These are phyloP conservation scores for Fusarium sp. DNA, from an alignment of 2,329 filamentous ascomycete genomes.

Conservation along the genomic window DNA sequence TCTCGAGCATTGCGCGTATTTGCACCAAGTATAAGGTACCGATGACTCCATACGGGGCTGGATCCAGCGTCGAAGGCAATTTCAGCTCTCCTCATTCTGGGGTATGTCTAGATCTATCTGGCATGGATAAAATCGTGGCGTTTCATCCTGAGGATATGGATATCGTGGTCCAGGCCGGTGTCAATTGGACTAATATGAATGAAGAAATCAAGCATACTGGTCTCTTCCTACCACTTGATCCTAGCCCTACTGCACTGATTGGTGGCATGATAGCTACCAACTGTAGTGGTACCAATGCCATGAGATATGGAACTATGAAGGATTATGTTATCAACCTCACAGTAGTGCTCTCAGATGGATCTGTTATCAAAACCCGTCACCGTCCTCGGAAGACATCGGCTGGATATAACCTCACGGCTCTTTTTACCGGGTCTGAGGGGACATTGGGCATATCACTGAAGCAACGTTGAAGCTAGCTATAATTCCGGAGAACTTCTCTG, in stretches of 20 bases:
- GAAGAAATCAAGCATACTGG: conserved; percentile 68
- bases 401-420: conserved; percentile 74
- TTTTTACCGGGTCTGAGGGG: conserved; percentile 77
- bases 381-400: conserved; percentile 75
- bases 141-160: conserved; percentile 76
- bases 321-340: conserved; percentile 79
- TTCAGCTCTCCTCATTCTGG: conserved; percentile 74
- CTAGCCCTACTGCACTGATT: conserved; percentile 67
- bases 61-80: conserved; percentile 76
- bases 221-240: conserved; percentile 76
- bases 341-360: conserved; percentile 75
- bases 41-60: conserved; percentile 80
- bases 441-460: conserved; percentile 78
- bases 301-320: conserved; percentile 78
- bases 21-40: conserved; percentile 71
- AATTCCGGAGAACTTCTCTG: conserved; percentile 69
- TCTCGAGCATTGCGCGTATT: conserved; percentile 68
- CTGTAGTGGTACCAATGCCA: conserved; percentile 69
- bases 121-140: conserved; percentile 72
- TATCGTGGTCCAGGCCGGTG: conserved; percentile 73
- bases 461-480: conserved; percentile 73
- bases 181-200: conserved; percentile 75
- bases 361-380: conserved; percentile 70
- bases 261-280: conserved; percentile 73
- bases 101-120: conserved; percentile 73